Conservation (phyloP, 306 rosid species). For the Macrotyloma uniflorum region DNA sequence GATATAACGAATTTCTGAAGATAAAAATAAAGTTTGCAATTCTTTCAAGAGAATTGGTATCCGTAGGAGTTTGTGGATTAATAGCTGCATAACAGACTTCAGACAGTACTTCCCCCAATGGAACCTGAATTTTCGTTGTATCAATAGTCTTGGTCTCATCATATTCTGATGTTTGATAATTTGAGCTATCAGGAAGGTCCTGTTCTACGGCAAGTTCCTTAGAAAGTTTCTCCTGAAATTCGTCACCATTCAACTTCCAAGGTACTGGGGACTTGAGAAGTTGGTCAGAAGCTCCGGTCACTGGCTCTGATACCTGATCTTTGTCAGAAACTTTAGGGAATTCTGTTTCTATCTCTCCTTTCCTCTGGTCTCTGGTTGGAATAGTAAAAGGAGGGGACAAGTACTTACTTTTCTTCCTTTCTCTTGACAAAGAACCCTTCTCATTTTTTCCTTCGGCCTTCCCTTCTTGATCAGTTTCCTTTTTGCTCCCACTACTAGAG, state of each 20-base stretch:
- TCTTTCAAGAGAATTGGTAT: slow-evolving; percentile 37
- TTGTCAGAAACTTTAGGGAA: slow-evolving; percentile 36
- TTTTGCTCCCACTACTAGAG: slow-evolving; percentile 32
- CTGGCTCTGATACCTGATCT: slow-evolving; percentile 37
- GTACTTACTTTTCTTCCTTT: slow-evolving; percentile 80
- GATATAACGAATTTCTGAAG: slow-evolving; percentile 57
- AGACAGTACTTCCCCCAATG: slow-evolving; percentile 45
- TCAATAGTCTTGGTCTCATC: slow-evolving; percentile 43
- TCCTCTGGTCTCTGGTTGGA: slow-evolving; percentile 47
- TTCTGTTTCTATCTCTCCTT: slow-evolving; percentile 45
- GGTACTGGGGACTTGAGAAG: slow-evolving; percentile 31
- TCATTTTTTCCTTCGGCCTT: slow-evolving; percentile 38
- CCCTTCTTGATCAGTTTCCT: slow-evolving; percentile 31
- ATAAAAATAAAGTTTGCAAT: slow-evolving; percentile 45
- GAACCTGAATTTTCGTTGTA: slow-evolving; percentile 44
- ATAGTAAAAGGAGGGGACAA: slow-evolving; percentile 76
- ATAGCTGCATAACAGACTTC: slow-evolving; percentile 52
- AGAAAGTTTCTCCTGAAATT: slow-evolving; percentile 31
- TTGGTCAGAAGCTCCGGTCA: slow-evolving; percentile 35
- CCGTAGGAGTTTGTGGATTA: slow-evolving; percentile 33
- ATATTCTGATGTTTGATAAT: slow-evolving; percentile 37
- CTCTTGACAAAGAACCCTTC: slow-evolving; percentile 49
- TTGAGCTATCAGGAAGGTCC: slow-evolving; percentile 29
- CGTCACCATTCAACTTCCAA: slow-evolving; percentile 32
- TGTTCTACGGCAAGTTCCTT: slow-evolving; percentile 29